Base-by-base conservation (phyloP, 2,329 filamentous ascomycete species). In the Claviceps humidiphila region DNA sequence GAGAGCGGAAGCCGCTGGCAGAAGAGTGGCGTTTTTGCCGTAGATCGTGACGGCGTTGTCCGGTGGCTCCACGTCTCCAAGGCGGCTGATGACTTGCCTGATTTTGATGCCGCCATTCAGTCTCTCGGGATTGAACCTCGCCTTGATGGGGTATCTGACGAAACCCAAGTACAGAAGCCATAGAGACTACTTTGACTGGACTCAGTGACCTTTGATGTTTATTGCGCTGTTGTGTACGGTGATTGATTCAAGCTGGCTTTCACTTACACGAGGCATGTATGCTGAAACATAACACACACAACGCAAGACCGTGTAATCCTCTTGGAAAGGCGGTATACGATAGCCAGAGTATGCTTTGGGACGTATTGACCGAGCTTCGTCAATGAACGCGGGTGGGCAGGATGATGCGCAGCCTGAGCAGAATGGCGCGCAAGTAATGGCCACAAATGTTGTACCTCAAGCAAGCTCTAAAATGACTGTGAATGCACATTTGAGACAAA, bases 1-100 rank as follows among this genome's bases (percentile, higher is more conserved):
- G 79, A 84, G 65, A 84, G 77, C 61, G 84, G 84, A 41, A 80
- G 68, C 57, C 67, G 81, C 50, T 88, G 84, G 84, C 84, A 88
- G 73, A 83, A 70, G 26, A 72, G 76, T 46, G 84, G 84, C 30
- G 78, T 76, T 30, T 88, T 82, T 66, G 82, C 77, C 11, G 60
- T 70, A 22, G 63, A 66, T 45, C 58, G 54, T 7, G 57, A 61
- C 37, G 65, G 66, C 5, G 63, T 55, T 13, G 58, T 68, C 38
- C 58, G 59, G 6, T 68, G 63, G 62, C 56, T 55, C 34, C 66
- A 68, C 34, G 53, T 66, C 24, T 57, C 60, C 6, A 59, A 57
- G 40, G 53, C 63, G 3, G 66, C 64, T 7, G 59, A 66, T 47
- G 61, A 66, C 48, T n/a, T 68, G 42, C 60, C 65, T 6, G 57